Evolutionary conservation across 1,284 basidiomycete species (phyloP).

Genomic region (Fistulina hepatica): DNA sequence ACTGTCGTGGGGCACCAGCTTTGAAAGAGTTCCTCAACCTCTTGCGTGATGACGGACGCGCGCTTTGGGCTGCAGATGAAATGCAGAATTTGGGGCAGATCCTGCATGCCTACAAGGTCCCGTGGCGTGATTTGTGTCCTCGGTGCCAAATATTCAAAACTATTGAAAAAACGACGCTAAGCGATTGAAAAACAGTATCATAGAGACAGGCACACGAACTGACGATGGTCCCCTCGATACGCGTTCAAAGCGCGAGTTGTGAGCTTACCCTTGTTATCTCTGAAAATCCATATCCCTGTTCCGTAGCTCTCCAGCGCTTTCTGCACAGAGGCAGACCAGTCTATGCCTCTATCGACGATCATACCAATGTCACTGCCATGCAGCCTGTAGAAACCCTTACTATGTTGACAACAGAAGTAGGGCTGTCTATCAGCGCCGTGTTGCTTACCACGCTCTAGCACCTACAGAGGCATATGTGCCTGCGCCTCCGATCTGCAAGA

Average conservation of each 20-base stretch:
- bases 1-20: constrained; percentile 60
- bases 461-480: constrained; percentile 75
- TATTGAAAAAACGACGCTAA: constrained; percentile 20
- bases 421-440: neutral
- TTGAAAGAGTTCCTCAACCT: constrained; percentile 41
- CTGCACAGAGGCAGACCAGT: constrained; percentile 61
- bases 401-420: constrained; percentile 3
- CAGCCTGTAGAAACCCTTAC: constrained; percentile 44
- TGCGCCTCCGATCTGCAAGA: constrained; percentile 76
- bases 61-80: constrained; percentile 79
- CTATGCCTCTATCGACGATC: constrained; percentile 75
- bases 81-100: constrained; percentile 56
- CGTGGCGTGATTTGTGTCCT: constrained; percentile 60
- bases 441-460: constrained; percentile 65
- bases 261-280: constrained; percentile 39
- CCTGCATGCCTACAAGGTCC: constrained; percentile 53
- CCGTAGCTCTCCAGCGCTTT: constrained; percentile 54
- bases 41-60: constrained; percentile 55
- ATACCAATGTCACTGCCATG: constrained; percentile 56
- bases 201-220: constrained; percentile 30
- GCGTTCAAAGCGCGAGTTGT: constrained; percentile 74
- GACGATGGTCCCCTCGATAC: constrained; percentile 64
- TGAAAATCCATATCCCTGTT: constrained; percentile 70
- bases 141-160: constrained; percentile 76
- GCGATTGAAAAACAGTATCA: neutral